These are phyloP conservation scores for Aspergillus aculeatus DNA, from an alignment of 2,329 filamentous ascomycete genomes.

Conservation along the genomic window DNA sequence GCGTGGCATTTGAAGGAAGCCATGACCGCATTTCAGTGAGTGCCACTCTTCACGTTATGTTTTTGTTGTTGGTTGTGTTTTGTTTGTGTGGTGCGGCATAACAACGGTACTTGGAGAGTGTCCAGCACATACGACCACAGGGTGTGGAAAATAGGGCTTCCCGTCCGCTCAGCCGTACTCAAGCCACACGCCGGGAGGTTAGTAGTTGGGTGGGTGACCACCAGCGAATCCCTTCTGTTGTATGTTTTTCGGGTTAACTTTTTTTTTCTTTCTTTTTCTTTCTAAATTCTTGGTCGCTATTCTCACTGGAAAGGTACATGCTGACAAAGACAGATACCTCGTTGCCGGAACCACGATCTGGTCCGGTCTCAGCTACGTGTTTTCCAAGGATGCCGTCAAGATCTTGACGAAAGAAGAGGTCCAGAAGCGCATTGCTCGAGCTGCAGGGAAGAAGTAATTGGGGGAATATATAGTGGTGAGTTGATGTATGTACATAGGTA, in stretches of 20 bases:
- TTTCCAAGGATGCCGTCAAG: constrained; percentile 85
- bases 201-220: constrained; percentile 52
- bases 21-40: constrained; percentile 49
- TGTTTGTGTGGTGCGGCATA: constrained; percentile 13
- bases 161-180: constrained; percentile 51
- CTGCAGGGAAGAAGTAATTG: constrained; percentile 27
- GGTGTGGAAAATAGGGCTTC: constrained; percentile 50
- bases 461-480: not conserved
- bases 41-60: constrained; percentile 8
- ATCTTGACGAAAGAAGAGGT: constrained; percentile 61
- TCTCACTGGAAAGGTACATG: not conserved
- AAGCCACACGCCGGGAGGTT: constrained; percentile 49
- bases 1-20: constrained; percentile 62
- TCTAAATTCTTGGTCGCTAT: no score
- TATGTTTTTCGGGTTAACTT: constrained; percentile 34
- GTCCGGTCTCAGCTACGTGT: constrained; percentile 91
- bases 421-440: constrained; percentile 35
- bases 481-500: not conserved
- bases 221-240: constrained; percentile 49
- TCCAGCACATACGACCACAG: constrained; percentile 45
- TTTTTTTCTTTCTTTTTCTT: constrained; percentile 30
- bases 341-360: constrained; percentile 88
- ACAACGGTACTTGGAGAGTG: not conserved
- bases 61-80: not conserved
- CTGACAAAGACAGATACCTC: constrained; percentile 61